Conservation (phyloP, 2,329 filamentous ascomycete species). For the Trichoderma brevicompactum region DNA sequence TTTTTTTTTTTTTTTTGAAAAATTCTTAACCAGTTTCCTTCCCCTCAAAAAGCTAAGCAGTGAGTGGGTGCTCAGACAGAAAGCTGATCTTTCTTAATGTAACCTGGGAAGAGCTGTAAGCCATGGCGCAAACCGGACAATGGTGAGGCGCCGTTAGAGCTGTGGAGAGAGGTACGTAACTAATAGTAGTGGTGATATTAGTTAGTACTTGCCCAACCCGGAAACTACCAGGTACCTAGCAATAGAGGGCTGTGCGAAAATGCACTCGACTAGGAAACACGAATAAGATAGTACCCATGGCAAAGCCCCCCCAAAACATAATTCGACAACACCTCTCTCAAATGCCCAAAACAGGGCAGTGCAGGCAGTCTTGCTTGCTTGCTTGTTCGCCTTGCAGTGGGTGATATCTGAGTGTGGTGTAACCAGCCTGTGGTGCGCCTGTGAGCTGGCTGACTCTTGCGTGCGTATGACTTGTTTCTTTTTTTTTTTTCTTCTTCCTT, state of each 20-base stretch:
- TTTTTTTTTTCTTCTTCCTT: neutral
- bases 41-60: too few species aligned
- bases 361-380: conserved; percentile 10
- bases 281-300: neutral
- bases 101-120: too few species aligned
- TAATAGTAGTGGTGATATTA: too few species aligned
- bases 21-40: too few species aligned
- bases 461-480: conserved; percentile 19
- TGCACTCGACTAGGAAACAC: neutral
- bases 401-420: neutral
- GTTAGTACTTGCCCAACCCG: too few species aligned
- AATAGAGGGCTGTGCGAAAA: neutral
- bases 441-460: conserved; percentile 24
- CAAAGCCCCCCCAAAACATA: neutral
- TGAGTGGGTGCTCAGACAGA: too few species aligned
- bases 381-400: neutral
- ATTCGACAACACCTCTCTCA: neutral
- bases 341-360: conserved; percentile 10
- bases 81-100: too few species aligned
- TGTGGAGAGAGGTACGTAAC: too few species aligned
- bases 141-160: too few species aligned
- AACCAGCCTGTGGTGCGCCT: conserved; percentile 8
- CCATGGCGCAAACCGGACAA: too few species aligned
- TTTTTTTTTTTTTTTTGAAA: too few species aligned
- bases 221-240: neutral